These are phyloP conservation scores for Prillingera fragicola DNA, from an alignment of 1,284 basidiomycete species.

Conservation along the genomic window DNA sequence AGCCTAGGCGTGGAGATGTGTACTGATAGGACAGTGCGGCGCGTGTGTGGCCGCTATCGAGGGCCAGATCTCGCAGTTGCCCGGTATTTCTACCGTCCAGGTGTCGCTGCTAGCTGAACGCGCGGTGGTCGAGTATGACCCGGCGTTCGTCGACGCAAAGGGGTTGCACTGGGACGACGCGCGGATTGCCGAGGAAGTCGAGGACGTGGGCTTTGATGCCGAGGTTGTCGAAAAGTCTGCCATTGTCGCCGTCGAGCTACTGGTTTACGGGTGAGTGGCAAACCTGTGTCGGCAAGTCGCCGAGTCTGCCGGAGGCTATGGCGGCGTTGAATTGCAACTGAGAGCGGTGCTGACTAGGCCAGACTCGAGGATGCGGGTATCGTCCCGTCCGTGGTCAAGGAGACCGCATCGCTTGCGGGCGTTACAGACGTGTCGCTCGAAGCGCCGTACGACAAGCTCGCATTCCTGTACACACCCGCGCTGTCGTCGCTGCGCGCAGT, in stretches of 20 bases:
- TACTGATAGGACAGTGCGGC: conserved; percentile 42
- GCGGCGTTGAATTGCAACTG: not conserved
- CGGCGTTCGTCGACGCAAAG: conserved; percentile 44
- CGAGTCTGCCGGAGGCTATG: not conserved
- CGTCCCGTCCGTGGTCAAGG: conserved; percentile 24
- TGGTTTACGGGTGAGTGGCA: conserved; percentile 42
- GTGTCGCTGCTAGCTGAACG: conserved; percentile 93
- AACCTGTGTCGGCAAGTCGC: not conserved
- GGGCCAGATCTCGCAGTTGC: conserved; percentile 72
- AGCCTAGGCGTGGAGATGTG: not conserved
- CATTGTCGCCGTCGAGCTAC: conserved; percentile 36
- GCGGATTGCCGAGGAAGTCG: conserved; percentile 63
- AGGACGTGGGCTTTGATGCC: conserved; percentile 49
- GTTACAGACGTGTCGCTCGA: conserved; percentile 68
- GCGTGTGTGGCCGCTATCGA: conserved; percentile 71
- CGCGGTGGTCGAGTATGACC: conserved; percentile 83
- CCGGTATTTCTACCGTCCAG: conserved; percentile 79
- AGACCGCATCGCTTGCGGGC: conserved; percentile 59
- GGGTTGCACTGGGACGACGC: conserved; percentile 63
- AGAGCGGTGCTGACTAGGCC: conserved; percentile 2
- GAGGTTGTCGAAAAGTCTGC: conserved; percentile 44
- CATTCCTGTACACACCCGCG: conserved; percentile 68
- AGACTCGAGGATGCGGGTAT: conserved; percentile 30
- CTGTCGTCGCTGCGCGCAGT: conserved; percentile 74
- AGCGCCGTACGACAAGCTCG: conserved; percentile 65